Conservation (phyloP, 2,329 filamentous ascomycete genomes). For the Penicillium sclerotigenum region DNA sequence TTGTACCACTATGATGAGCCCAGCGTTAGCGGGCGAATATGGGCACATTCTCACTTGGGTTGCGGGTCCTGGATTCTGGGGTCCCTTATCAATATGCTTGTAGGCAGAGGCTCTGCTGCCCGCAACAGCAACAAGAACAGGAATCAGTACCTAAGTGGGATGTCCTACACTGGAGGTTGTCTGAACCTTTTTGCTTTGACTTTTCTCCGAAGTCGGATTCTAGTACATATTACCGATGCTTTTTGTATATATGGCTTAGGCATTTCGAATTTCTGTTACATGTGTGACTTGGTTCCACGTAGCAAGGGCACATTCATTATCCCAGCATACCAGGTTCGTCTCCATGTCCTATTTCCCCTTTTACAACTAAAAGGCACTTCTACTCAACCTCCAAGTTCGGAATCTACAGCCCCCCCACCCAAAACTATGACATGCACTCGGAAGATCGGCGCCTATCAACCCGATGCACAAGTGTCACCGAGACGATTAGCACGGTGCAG, state of each 20-base stretch:
- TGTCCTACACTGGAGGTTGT: background rate
- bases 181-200: background rate
- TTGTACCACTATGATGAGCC: slow-evolving; percentile 7
- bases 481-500: background rate
- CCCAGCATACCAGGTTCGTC: background rate
- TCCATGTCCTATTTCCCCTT: background rate
- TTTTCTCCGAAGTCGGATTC: background rate
- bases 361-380: background rate
- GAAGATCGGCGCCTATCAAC: background rate
- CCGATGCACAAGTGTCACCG: background rate
- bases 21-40: background rate
- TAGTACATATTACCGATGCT: slow-evolving; percentile 5
- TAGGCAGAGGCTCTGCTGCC: background rate
- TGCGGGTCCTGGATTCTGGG: background rate
- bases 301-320: background rate
- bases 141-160: background rate
- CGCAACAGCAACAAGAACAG: background rate
- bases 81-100: background rate
- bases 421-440: background rate
- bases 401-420: background rate
- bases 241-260: slow-evolving; percentile 2
- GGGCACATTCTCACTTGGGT: background rate
- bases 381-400: background rate
- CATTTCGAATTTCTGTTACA: background rate
- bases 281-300: background rate